A percentile compares a stretch with the other conserved stretches of the same genome.
phyloP scores from a whole-genome alignment of 148 eudicot species.

The Chenopodium quinoa region DNA sequence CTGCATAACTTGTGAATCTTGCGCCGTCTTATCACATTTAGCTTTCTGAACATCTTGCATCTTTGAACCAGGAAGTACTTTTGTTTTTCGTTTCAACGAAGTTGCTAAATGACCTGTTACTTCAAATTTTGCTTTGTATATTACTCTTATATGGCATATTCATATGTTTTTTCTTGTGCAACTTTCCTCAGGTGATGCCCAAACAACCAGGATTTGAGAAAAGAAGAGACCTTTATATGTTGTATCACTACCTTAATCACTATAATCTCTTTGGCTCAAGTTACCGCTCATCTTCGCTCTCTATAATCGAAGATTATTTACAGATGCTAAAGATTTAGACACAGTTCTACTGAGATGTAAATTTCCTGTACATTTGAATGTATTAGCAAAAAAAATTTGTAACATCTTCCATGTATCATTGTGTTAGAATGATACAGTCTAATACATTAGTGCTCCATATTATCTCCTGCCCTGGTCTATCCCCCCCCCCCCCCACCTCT shows the following conservation, averaged over 20 bases:
- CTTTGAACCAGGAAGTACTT: neutral
- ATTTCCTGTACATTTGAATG: constrained; percentile 8
- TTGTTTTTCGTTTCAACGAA: neutral
- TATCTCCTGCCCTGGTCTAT: too few species aligned
- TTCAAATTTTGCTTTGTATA: neutral
- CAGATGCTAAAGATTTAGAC: constrained; percentile 40
- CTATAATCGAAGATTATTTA: constrained; percentile 86
- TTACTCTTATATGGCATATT: neutral
- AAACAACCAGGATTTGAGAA: constrained; percentile 86
- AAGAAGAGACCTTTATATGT: constrained; percentile 77
- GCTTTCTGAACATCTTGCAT: neutral
- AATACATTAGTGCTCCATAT: too few species aligned
- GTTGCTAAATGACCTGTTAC: neutral
- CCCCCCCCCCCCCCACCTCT: too few species aligned
- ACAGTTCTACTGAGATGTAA: neutral
- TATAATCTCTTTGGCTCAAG: constrained; percentile 95
- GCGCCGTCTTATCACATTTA: neutral
- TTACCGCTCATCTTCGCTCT: constrained; percentile 90
- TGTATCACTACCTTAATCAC: constrained; percentile 96
- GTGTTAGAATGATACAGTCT: neutral
- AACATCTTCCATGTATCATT: neutral
- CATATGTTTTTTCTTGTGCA: neutral
- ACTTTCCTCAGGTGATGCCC: constrained; percentile 75
- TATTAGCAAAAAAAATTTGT: neutral
- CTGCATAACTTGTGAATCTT: neutral